Base-by-base conservation (phyloP, 495 filamentous ascomycete genomes). In the Podospora appendiculata region DNA sequence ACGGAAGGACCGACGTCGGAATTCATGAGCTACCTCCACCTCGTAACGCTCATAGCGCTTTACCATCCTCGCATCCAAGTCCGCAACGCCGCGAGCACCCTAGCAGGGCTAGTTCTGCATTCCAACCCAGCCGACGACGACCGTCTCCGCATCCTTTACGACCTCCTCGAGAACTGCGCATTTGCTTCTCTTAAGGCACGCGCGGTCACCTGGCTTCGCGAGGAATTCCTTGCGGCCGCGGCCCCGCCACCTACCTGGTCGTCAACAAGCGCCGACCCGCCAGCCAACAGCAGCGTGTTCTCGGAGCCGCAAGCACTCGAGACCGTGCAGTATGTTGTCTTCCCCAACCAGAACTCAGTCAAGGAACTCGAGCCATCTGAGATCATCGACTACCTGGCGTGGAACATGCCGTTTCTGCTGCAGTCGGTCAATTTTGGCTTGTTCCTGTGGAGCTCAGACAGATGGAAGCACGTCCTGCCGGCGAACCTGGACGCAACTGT, bases 191-290 rank as follows among this genome's bases (percentile, higher is more conserved):
- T 93, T 42, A 90, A 89, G 57, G 90, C 86, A 12, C 84, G 81
- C 49, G 90, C 91, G 0, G 79, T 97, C 10, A 78, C 80, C 19
- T 96, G 94, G 88, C 70, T 96, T 4, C 91, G 90, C 62, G 83
- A 90, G 47, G 92, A 96, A 64, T 79, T 92, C 3, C 70, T 92
- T 12, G 67, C 70, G 18, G 71, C 81, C 58, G 42, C 45, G 14
- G 32, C 41, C 36, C 8, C 38, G 16, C 25, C 41, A 6, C 18
- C 40, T 25, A 17, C 41, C 11, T 11, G 14, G 13, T 12, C 35
- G 48, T 50, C 38, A 44, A 64, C 18, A 19, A 45, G 44, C 12
- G 48, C 13, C 50, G 65, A 17, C 39, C 51, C 41, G 48, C 53
- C 34, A 42, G 53, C 13, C 52, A 62, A 25, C 35, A 45, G 51